Evolutionary conservation across 805 yeast genomes (phyloP), one percentile per base, ranked within the genome.

Genomic region (Monosporozyma aerobia): DNA sequence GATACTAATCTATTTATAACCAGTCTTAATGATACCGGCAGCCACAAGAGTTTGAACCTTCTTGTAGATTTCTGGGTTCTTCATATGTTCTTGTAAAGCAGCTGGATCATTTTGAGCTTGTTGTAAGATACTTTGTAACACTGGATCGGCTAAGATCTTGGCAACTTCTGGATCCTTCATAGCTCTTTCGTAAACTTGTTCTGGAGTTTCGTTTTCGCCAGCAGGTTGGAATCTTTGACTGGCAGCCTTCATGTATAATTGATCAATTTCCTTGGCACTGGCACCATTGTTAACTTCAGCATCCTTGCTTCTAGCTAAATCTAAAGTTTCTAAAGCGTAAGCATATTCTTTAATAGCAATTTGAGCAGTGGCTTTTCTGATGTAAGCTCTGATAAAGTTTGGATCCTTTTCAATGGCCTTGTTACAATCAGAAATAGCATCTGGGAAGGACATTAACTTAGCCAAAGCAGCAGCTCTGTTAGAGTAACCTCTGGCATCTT

Each of bases 381-480:
- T 87, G 70, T 90, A 94, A 3, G 98, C 99, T 74, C 96, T 87
- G 64, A 92, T 77, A 71, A 94, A 94, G 22, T 75, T 71, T 47
- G 97, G 96, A 70, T 94, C 98, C 60, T 82, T 81, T 67, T 79
- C 81, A 62, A 94, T 87, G 39, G 99, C 99, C 54, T 73, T 69
- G 64, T 92, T 87, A 76, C 97, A 90, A 73, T 94, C 99, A 62
- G 79, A 78, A 53, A 94, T 84, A 16, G 96, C 97, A 60, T 92
- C 98, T 19, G 97, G 97, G 86, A 92, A 94, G 11, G 97, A 88
- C 87, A 92, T 81, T 60, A 94, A 80, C 72, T 94, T 94, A 47
- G 96, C 84, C 67, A 86, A 79, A 1, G 96, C 96, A 41, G 99
- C 99, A 51, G 99, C 99, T 73, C 99, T 86, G 76, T 94, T 94